These are phyloP conservation scores for Hypoxylon sp. DNA, from an alignment of 2,329 filamentous ascomycete species.

Conservation along the genomic window DNA sequence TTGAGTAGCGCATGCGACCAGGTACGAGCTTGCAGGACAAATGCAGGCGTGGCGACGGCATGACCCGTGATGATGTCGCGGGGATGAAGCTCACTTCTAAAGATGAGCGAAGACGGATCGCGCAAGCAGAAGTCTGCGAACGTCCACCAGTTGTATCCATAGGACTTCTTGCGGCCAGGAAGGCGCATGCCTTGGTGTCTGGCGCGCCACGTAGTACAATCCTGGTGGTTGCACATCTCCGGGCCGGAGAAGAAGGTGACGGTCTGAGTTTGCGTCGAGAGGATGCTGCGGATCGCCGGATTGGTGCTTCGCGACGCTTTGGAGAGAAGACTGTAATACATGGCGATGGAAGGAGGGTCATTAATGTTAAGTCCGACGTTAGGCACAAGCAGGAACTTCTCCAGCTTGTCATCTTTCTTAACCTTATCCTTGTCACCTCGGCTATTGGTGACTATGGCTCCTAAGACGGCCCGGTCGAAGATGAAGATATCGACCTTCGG, in stretches of 20 bases:
- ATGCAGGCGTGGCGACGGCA: neutral
- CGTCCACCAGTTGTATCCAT: neutral
- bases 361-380: neutral
- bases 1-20: constrained; percentile 9
- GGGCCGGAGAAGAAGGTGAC: constrained; percentile 18
- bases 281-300: neutral
- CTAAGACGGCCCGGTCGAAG: neutral
- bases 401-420: neutral
- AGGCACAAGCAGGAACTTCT: neutral
- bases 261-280: neutral
- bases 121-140: constrained; percentile 11
- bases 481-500: constrained; percentile 3
- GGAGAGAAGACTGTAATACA: neutral
- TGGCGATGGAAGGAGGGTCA: neutral
- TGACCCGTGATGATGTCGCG: neutral
- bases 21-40: neutral
- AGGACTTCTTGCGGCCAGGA: neutral
- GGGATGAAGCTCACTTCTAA: neutral
- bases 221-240: neutral
- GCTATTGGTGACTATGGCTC: too few species aligned
- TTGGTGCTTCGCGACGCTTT: neutral
- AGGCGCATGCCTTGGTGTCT: neutral
- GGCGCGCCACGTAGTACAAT: neutral
- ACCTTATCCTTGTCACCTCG: too few species aligned
- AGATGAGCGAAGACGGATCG: neutral